Percentiles rank a stretch among this genome's conserved stretches.
Conservation (phyloP, 805 yeast genomes). For the Candida wancherniae region DNA sequence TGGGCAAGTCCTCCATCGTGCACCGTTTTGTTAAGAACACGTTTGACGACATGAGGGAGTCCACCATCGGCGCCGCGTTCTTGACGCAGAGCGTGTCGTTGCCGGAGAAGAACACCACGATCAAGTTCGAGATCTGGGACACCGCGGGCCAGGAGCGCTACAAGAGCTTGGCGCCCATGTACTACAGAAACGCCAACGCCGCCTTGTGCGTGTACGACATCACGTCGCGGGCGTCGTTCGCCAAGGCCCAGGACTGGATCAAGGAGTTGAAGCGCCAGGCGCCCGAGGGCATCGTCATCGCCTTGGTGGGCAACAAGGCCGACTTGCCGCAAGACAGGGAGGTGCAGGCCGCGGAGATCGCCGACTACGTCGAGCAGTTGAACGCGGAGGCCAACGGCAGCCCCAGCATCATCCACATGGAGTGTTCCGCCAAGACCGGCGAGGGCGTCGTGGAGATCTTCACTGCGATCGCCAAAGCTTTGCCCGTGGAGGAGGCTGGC, state of each 20-base stretch:
- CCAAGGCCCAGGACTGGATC: conserved; percentile 98
- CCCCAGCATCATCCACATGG: conserved; percentile 24
- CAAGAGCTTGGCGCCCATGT: conserved; percentile 95
- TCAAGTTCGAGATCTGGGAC: conserved; percentile 93
- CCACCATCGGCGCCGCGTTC: conserved; percentile 97
- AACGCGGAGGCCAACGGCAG: conserved; percentile 35
- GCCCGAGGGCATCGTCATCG: conserved; percentile 83
- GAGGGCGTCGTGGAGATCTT: conserved; percentile 41
- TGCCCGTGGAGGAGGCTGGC: conserved; percentile 38
- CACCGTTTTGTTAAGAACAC: conserved; percentile 90
- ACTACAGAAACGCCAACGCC: conserved; percentile 95
- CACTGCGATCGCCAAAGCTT: conserved; percentile 35
- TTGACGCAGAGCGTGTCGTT: conserved; percentile 89
- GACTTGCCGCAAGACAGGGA: conserved; percentile 66
- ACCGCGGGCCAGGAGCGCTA: conserved; percentile 98
- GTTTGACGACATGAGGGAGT: conserved; percentile 95
- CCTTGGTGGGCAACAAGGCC: conserved; percentile 88
- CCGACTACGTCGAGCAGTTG: conserved; percentile 37
- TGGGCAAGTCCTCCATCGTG: conserved; percentile 91
- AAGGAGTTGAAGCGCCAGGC: conserved; percentile 95
- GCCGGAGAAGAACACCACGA: conserved; percentile 61
- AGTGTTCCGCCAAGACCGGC: conserved; percentile 43
- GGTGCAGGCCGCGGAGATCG: conserved; percentile 40
- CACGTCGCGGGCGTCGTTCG: conserved; percentile 90
- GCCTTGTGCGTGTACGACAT: conserved; percentile 94